Conservation (phyloP, 805 yeast species). For the Lipomyces sp. region DNA sequence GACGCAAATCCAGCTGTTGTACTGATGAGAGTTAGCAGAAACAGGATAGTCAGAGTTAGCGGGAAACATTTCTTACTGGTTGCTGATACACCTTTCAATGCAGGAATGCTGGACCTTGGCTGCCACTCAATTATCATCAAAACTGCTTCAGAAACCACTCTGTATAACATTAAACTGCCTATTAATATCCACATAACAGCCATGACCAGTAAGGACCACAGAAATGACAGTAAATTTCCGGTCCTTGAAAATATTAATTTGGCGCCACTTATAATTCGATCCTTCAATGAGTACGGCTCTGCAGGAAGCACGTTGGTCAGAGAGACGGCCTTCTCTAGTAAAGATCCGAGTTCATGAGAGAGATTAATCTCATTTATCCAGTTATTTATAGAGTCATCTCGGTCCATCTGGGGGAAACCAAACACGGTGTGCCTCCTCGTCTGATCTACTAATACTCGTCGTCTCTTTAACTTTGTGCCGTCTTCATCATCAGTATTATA, state of each 20-base stretch:
- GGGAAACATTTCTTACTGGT: slow-evolving; percentile 42
- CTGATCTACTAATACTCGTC: slow-evolving; percentile 33
- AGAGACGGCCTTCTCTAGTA: slow-evolving; percentile 31
- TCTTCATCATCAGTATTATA: slow-evolving; percentile 40
- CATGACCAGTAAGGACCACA: slow-evolving; percentile 15
- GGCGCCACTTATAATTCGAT: slow-evolving; percentile 19
- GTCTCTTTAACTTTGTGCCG: slow-evolving; percentile 34
- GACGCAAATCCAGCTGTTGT: slow-evolving; percentile 76
- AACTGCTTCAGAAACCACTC: slow-evolving; percentile 44
- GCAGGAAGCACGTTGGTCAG: not conserved
- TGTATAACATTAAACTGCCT: slow-evolving; percentile 37
- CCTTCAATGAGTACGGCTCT: slow-evolving; percentile 8
- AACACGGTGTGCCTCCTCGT: slow-evolving; percentile 37
- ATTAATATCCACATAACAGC: slow-evolving; percentile 34
- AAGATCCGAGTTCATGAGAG: slow-evolving; percentile 44
- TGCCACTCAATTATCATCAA: slow-evolving; percentile 44
- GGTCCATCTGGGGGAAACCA: slow-evolving; percentile 23
- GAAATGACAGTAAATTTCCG: slow-evolving; percentile 21
- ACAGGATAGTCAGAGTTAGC: not conserved
- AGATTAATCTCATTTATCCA: slow-evolving; percentile 47
- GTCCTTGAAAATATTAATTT: slow-evolving; percentile 24
- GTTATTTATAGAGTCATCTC: slow-evolving; percentile 24
- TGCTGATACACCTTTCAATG: slow-evolving; percentile 54
- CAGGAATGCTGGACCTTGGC: slow-evolving; percentile 30
- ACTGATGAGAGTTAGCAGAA: slow-evolving; percentile 45